Evolutionary conservation across 768 basidiomycete genomes (phyloP).

Genomic region (Phylloporus scabripes): DNA sequence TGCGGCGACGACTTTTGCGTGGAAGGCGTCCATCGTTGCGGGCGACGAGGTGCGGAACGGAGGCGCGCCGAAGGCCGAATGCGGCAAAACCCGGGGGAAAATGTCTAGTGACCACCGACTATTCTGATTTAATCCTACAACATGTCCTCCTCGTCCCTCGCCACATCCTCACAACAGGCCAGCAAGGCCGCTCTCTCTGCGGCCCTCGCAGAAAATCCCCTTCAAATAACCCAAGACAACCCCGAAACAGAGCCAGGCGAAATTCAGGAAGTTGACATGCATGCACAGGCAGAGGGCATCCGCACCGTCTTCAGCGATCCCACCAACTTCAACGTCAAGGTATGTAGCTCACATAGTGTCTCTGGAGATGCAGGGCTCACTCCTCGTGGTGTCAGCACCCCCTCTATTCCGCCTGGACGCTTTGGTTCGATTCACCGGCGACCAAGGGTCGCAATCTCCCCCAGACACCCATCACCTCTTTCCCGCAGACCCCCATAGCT

Average conservation of each 20-base stretch:
- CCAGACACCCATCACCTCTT: constrained; percentile 74
- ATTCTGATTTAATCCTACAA: constrained; percentile 14
- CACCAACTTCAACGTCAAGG: constrained; percentile 95
- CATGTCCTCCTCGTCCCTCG: constrained; percentile 43
- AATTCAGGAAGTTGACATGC: constrained; percentile 83
- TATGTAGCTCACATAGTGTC: constrained; percentile 27
- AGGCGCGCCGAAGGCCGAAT: neutral
- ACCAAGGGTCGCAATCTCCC: constrained; percentile 88
- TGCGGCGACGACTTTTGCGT: constrained; percentile 77
- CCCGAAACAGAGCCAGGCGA: constrained; percentile 68
- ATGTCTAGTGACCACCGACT: constrained; percentile 2
- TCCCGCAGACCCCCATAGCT: constrained; percentile 68
- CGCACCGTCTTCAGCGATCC: constrained; percentile 93
- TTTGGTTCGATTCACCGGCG: constrained; percentile 95
- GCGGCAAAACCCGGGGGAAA: constrained; percentile 25
- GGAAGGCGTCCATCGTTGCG: constrained; percentile 57
- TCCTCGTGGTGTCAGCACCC: constrained; percentile 59
- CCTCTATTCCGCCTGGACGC: constrained; percentile 90
- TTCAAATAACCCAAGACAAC: constrained; percentile 24
- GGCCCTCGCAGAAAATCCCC: constrained; percentile 57
- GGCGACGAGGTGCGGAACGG: neutral
- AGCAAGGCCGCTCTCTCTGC: constrained; percentile 73
- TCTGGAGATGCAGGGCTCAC: neutral
- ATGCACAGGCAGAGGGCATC: constrained; percentile 74
- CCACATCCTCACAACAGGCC: constrained; percentile 66